Conservation (phyloP, 305 asterid species). For the Euphrasia arctica region DNA sequence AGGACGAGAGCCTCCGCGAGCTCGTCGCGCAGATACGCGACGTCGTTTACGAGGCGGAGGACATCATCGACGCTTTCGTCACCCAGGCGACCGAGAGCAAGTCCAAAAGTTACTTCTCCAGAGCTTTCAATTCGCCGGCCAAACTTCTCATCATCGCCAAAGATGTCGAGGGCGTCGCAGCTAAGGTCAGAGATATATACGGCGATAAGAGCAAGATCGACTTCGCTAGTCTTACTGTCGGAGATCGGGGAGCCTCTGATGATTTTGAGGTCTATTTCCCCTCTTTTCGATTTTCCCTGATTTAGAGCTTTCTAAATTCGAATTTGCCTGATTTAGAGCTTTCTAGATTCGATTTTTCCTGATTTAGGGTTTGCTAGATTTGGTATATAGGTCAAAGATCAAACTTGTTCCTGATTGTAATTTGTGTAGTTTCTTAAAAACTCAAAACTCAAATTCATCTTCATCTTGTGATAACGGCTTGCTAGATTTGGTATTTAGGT, state of each 20-base stretch:
- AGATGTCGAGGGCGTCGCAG: slow-evolving; percentile 27
- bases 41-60: slow-evolving; percentile 46
- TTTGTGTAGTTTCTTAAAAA: neutral
- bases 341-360: too few species aligned
- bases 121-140: slow-evolving; percentile 23
- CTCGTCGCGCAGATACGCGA: slow-evolving; percentile 37
- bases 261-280: slow-evolving; percentile 27
- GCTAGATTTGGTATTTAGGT: neutral
- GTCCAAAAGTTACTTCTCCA: slow-evolving; percentile 25
- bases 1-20: slow-evolving; percentile 36
- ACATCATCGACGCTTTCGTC: slow-evolving; percentile 38
- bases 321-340: neutral
- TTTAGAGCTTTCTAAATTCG: neutral
- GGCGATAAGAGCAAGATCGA: slow-evolving; percentile 28
- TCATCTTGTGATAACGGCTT: too few species aligned
- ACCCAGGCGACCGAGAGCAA: slow-evolving; percentile 35
- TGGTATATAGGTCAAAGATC: too few species aligned
- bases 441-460: neutral
- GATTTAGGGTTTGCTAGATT: too few species aligned
- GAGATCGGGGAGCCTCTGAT: slow-evolving; percentile 21
- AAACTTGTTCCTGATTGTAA: neutral
- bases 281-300: neutral
- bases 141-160: slow-evolving; percentile 30
- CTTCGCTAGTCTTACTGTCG: slow-evolving; percentile 24
- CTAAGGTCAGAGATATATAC: slow-evolving; percentile 28